Percentiles rank a stretch among this genome's conserved stretches.
Evolutionary conservation across 257 asterid species (phyloP).

Genomic region (Anisodus acutangulus): DNA sequence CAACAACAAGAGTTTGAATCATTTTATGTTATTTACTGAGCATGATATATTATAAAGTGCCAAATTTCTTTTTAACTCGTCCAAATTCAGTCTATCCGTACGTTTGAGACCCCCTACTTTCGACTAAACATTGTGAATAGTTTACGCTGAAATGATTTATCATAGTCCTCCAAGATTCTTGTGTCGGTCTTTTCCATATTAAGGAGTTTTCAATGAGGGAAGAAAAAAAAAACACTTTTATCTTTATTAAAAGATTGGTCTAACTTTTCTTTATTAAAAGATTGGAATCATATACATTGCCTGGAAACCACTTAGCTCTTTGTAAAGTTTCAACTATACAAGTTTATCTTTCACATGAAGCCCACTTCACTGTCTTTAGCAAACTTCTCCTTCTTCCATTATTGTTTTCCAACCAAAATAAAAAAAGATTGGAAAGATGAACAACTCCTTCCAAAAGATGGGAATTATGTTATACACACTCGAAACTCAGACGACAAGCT

Average conservation of each 20-base stretch:
- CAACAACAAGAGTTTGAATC: background rate
- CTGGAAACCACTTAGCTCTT: constrained; percentile 26
- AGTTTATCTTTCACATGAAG: constrained; percentile 26
- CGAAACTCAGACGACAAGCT: background rate
- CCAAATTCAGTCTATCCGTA: background rate
- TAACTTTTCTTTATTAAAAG: background rate
- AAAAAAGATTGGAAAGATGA: background rate
- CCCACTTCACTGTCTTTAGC: background rate
- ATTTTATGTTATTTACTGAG: background rate
- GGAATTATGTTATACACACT: background rate
- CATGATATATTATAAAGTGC: background rate
- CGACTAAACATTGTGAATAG: background rate
- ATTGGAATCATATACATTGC: constrained; percentile 16
- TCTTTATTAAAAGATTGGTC: background rate
- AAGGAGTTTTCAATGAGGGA: background rate
- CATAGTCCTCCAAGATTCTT: background rate
- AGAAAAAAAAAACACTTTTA: background rate
- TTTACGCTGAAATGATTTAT: background rate
- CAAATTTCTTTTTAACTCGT: background rate
- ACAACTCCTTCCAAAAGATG: background rate
- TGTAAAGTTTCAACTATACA: constrained; percentile 10
- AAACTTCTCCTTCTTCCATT: background rate
- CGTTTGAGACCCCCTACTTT: accelerated
- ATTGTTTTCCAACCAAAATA: background rate
- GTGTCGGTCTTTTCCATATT: background rate